Conservation (phyloP, 148 eudicot species). For the Cornus suecica region DNA sequence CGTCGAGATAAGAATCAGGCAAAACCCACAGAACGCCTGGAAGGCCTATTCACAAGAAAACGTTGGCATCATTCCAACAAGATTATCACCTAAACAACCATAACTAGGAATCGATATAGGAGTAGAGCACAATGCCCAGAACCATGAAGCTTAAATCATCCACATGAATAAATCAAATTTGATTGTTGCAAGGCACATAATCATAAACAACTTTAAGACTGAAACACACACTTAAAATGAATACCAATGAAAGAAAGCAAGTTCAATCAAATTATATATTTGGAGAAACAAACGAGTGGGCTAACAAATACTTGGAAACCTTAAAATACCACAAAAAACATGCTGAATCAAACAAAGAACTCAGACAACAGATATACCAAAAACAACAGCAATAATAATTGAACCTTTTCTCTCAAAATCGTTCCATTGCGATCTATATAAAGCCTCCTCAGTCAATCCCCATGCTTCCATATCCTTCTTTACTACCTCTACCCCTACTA, state of each 20-base stretch:
- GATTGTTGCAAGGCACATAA: background rate
- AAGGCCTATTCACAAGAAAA: constrained; percentile 35
- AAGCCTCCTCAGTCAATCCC: too few species aligned
- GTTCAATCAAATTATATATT: background rate
- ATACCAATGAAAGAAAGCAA: background rate
- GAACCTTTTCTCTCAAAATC: too few species aligned
- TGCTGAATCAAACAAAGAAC: too few species aligned
- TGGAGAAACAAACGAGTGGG: background rate
- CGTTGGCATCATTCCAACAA: background rate
- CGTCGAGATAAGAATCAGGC: constrained; percentile 96
- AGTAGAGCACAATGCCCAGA: background rate
- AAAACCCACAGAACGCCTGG: constrained; percentile 92
- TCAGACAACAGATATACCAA: too few species aligned
- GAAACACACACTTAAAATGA: background rate
- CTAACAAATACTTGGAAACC: too few species aligned
- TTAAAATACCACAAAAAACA: too few species aligned
- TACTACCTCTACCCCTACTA: too few species aligned
- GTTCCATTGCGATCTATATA: too few species aligned
- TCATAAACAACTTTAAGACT: background rate
- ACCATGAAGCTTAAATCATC: background rate
- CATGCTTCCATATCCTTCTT: too few species aligned
- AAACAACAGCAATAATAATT: too few species aligned
- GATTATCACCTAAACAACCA: constrained; percentile 2
- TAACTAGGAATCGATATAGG: background rate
- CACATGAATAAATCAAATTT: background rate